Percentiles rank a stretch among this genome's conserved stretches.
Conservation (phyloP, 2,329 filamentous ascomycete species). For the Fusarium azukiicola region DNA sequence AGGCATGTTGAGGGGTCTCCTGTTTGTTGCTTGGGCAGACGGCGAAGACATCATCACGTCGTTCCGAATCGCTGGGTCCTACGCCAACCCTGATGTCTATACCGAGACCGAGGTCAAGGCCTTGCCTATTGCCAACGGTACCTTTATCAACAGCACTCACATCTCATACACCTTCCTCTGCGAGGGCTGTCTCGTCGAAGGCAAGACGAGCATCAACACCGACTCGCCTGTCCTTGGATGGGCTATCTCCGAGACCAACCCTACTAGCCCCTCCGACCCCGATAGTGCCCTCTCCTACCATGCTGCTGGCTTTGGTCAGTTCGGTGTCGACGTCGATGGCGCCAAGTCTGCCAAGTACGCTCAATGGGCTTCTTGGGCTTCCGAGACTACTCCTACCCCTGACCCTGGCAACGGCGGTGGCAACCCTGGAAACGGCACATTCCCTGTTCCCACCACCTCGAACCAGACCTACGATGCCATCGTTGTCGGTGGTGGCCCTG, state of each 20-base stretch:
- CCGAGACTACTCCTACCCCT: constrained; percentile 39
- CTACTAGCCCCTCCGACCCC: constrained; percentile 57
- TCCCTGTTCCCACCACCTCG: constrained; percentile 41
- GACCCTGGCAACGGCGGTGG: constrained; percentile 21
- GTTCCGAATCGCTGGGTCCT: constrained; percentile 61
- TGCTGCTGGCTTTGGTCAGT: constrained; percentile 63
- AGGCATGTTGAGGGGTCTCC: constrained; percentile 69
- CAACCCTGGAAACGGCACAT: constrained; percentile 40
- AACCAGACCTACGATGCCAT: constrained; percentile 54
- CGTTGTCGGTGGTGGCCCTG: constrained; percentile 52
- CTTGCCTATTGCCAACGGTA: constrained; percentile 72
- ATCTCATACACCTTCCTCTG: constrained; percentile 77
- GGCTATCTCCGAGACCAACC: constrained; percentile 60
- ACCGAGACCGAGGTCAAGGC: constrained; percentile 62
- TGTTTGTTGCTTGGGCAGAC: constrained; percentile 73
- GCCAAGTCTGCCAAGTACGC: constrained; percentile 59
- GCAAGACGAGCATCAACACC: constrained; percentile 57
- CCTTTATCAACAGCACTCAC: constrained; percentile 74
- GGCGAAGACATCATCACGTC: constrained; percentile 63
- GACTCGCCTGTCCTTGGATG: constrained; percentile 62
- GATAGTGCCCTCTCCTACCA: constrained; percentile 64
- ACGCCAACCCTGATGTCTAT: constrained; percentile 70
- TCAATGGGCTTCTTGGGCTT: constrained; percentile 52
- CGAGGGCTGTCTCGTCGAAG: constrained; percentile 64
- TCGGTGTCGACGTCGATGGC: constrained; percentile 56